Evolutionary conservation across 768 basidiomycete genomes (phyloP), one percentile per base, ranked within the genome.

Genomic region (Boletus subparvulus): DNA sequence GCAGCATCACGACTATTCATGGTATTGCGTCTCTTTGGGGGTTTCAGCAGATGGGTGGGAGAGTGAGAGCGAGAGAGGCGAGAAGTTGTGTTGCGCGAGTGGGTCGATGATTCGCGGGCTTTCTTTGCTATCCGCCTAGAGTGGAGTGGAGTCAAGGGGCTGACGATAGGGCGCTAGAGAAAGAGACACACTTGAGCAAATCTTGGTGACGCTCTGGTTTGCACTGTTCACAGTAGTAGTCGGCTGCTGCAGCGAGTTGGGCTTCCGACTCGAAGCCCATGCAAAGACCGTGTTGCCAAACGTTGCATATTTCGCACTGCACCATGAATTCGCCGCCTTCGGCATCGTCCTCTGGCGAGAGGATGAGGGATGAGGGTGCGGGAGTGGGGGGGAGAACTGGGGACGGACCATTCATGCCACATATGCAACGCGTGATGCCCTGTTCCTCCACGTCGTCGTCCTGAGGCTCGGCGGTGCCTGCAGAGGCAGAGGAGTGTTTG

Each of bases 1-100:
- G 87, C 88, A 16, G 95, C 92, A 71, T 97, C 96, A 55, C 96
- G 80, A 66, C 92, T 95, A 71, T 98, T 98, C 94, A 99, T 96
- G 49, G 97, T 99, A 65, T 92, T 94, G 58, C 97, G 81, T 50
- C 92, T 85, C 75, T 94, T 96, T 40, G 89, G 81, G n/a, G 83
- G 80, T 64, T 85, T 84, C 59, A 84, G 85, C 36, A 80, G 66
- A 62, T 69, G 72, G 10, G 77, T 77, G 3, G 88, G 91, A 26
- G 87, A 91, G 71, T 84, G 88, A 21, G 88, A 90, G 50, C 87
- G 88, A 54, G 87, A 90, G 52, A 84, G 78, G 60, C 87, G 87
- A 44, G 82, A 79, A 21, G 75, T 68, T 41, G 82, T 81, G 60
- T 81, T 79, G 66, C 85, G 85, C 41, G 87, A 83, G 54, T 79